Evolutionary conservation across 2,329 filamentous ascomycete species (phyloP).

Genomic region (Xylariaceae sp.): DNA sequence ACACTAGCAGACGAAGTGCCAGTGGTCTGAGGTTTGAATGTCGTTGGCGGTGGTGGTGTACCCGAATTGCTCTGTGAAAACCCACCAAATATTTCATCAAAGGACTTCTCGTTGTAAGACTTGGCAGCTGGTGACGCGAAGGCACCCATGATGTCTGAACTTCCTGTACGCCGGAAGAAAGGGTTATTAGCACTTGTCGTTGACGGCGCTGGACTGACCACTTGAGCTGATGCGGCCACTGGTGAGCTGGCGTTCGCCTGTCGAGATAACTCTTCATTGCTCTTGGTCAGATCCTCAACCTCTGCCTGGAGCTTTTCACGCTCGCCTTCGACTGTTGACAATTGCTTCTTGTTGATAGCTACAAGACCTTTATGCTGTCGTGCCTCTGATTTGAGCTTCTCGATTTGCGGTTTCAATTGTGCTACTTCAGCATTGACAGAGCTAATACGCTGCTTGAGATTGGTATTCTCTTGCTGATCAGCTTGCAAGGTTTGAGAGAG

Average conservation of each 20-base stretch:
- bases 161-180: slow-evolving; percentile 75
- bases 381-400: slow-evolving; percentile 88
- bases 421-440: slow-evolving; percentile 77
- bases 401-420: slow-evolving; percentile 82
- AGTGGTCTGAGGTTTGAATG: slow-evolving; percentile 60
- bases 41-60: slow-evolving; percentile 46
- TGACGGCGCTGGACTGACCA: slow-evolving; percentile 67
- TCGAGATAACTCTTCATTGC: slow-evolving; percentile 54
- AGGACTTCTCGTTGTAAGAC: slow-evolving; percentile 58
- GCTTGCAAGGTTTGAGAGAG: slow-evolving; percentile 69
- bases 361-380: slow-evolving; percentile 94
- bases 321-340: slow-evolving; percentile 83
- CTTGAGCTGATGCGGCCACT: slow-evolving; percentile 40
- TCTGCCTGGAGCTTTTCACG: slow-evolving; percentile 83
- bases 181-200: slow-evolving; percentile 81
- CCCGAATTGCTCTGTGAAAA: slow-evolving; percentile 44
- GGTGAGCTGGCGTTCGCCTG: slow-evolving; percentile 51
- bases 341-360: slow-evolving; percentile 97
- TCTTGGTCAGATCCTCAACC: slow-evolving; percentile 64
- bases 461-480: slow-evolving; percentile 84
- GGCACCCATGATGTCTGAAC: slow-evolving; percentile 55
- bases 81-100: slow-evolving; percentile 83
- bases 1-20: slow-evolving; percentile 52
- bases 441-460: slow-evolving; percentile 81
- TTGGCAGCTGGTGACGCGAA: slow-evolving; percentile 47